Conservation (phyloP, 2,329 filamentous ascomycete species). For the Xylariaceae sp. region DNA sequence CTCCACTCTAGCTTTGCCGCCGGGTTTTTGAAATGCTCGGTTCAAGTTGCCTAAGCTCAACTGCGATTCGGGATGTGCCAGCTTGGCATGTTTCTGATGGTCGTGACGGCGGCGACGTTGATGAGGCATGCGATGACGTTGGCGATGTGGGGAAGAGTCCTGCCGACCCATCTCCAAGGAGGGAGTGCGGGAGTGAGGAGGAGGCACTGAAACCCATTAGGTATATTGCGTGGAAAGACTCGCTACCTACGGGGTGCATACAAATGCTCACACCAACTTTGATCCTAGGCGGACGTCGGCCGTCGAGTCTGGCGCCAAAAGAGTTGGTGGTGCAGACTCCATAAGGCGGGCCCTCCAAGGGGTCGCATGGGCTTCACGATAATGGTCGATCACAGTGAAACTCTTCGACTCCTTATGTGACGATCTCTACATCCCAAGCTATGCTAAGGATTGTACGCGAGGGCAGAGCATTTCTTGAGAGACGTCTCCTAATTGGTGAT, state of each 20-base stretch:
- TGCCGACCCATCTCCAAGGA: conserved; percentile 21
- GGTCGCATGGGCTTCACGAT: no score
- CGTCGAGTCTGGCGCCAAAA: no score
- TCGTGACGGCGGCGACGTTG: conserved; percentile 13
- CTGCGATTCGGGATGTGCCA: conserved; percentile 6
- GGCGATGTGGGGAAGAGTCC: conserved; percentile 20
- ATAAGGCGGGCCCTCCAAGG: no score
- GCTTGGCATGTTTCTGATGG: conserved; percentile 5
- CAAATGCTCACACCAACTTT: no score
- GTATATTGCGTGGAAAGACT: no score
- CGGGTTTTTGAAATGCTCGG: conserved; percentile 16
- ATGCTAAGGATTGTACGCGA: background rate
- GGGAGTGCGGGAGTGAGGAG: conserved; percentile 20
- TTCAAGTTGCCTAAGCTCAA: conserved; percentile 18
- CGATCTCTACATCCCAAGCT: conserved; percentile 7
- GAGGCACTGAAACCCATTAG: conserved; percentile 20
- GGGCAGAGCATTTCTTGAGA: no score
- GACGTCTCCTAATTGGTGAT: no score
- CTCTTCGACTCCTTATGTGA: conserved; percentile 4
- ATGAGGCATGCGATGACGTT: conserved; percentile 22
- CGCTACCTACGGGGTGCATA: no score
- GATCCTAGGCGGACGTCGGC: no score
- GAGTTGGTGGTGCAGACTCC: no score
- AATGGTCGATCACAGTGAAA: conserved; percentile 2
- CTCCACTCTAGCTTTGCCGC: conserved; percentile 23